phyloP scores from a whole-genome alignment of 768 basidiomycete genomes.

The Paxillus ammoniavirescens region DNA sequence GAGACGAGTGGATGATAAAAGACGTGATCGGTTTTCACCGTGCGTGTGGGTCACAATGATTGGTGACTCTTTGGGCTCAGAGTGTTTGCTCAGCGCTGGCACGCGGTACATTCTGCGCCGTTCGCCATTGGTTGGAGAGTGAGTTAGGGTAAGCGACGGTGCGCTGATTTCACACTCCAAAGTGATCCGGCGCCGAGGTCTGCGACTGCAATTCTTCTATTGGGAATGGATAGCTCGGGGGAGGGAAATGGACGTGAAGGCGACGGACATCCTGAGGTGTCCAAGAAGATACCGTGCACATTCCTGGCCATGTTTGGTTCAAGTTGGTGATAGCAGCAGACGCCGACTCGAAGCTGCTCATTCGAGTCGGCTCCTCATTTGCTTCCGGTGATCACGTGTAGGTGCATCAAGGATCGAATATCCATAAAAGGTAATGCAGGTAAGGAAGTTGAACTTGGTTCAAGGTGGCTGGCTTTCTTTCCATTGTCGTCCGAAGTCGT shows the following conservation, averaged over 20 bases:
- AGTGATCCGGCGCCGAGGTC: constrained; percentile 53
- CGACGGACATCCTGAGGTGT: constrained; percentile 75
- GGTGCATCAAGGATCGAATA: not conserved
- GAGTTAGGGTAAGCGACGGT: constrained; percentile 2
- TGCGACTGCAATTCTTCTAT: constrained; percentile 37
- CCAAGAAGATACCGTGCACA: constrained; percentile 68
- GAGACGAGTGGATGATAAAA: constrained; percentile 45
- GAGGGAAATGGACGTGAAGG: constrained; percentile 75
- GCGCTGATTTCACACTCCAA: constrained; percentile 55
- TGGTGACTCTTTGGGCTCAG: constrained; percentile 49
- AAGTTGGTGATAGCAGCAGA: not conserved
- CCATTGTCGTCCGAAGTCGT: not conserved
- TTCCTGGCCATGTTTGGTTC: constrained; percentile 32
- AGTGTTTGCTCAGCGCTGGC: constrained; percentile 29
- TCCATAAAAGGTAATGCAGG: constrained; percentile 20
- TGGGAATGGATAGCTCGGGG: constrained; percentile 33
- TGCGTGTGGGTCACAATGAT: constrained; percentile 90
- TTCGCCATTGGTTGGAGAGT: constrained; percentile 60
- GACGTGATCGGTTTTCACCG: constrained; percentile 48
- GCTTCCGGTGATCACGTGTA: constrained; percentile 16
- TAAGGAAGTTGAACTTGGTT: constrained; percentile 16
- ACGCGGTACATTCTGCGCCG: constrained; percentile 74
- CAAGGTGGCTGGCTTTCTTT: constrained; percentile 13
- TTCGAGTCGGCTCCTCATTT: too few relatives aligned
- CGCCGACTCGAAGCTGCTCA: too few relatives aligned